Base-by-base conservation (phyloP, 768 basidiomycete genomes). In the Boletus edulis region DNA sequence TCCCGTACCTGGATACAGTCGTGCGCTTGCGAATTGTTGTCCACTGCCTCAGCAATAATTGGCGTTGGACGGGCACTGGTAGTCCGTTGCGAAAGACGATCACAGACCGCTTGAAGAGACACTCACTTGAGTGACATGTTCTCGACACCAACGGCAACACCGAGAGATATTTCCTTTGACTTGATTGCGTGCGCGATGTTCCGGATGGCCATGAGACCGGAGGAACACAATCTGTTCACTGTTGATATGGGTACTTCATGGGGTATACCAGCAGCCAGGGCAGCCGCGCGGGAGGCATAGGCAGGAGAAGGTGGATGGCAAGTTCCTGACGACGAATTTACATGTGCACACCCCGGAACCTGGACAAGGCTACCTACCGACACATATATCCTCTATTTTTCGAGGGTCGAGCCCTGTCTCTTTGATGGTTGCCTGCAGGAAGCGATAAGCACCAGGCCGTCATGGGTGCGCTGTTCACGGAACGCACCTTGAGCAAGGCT, bases 221-320 rank as follows among this genome's bases (percentile, higher is more conserved):
- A 95, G 3, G 94, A 91, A 72, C 96, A 99, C 47, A 98, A 81
- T 53, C 96, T 79, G 72, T 99, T 99, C 51, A 98, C 84, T 12
- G 90, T 88, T 20, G 89, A 89, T 58, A 98, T 81, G n/a, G 95
- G 89, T 14, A 93, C 86, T 58, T 86, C 76, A 51, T 87, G 79
- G 3, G 94, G 96, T 60, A 97, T 89, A 13, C 94, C 94, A 27
- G 94, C 92, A 34, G 90, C 84, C 40, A 96, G 78, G 5, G 91
- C 90, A 29, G 94, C 92, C 44, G 92, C 90, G 32, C 94, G 79
- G 10, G 94, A 93, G 41, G 91, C 76, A 68, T 88, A 94, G 56
- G 85, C 78, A 22, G 89, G 89, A 1, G 88, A 91, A 11, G 88
- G 88, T 24, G 87, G 85, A 68, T 92, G 90, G 57, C 90, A 94